Conservation (phyloP, 2,329 filamentous ascomycete species). For the Penicillium sp. region DNA sequence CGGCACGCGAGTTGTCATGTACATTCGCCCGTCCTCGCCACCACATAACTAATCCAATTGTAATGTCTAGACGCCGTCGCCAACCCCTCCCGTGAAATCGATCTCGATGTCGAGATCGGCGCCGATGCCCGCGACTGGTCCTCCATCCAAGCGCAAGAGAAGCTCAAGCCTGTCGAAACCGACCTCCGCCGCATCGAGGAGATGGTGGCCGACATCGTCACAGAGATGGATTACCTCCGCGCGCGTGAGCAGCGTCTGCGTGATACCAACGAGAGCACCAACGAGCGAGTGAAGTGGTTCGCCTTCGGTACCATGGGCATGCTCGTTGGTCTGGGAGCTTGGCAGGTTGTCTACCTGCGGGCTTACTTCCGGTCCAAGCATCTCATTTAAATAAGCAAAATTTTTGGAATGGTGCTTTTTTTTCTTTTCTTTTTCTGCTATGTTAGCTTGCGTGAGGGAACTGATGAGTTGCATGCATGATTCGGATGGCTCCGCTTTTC, state of each 20-base stretch:
- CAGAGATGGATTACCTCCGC: conserved; percentile 96
- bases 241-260: conserved; percentile 89
- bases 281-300: conserved; percentile 98
- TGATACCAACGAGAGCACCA: conserved; percentile 99
- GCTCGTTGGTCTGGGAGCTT: conserved; percentile 84
- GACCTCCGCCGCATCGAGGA: conserved; percentile 94
- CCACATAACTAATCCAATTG: background rate
- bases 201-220: conserved; percentile 83
- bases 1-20: background rate
- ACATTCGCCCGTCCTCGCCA: background rate
- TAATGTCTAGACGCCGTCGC: conserved; percentile 43
- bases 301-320: conserved; percentile 91
- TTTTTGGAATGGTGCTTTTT: conserved; percentile 2
- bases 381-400: conserved; percentile 62
- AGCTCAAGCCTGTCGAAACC: conserved; percentile 95
- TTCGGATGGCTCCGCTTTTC: conserved; percentile 22
- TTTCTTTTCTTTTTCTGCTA: background rate
- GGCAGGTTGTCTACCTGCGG: conserved; percentile 97
- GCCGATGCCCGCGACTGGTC: conserved; percentile 98
- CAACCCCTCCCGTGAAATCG: conserved; percentile 71
- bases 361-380: conserved; percentile 92
- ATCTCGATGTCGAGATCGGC: conserved; percentile 94
- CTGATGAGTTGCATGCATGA: conserved; percentile 27
- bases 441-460: conserved; percentile 17
- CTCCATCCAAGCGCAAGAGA: conserved; percentile 93